Evolutionary conservation across 2,329 filamentous ascomycete genomes (phyloP), one percentile per base, ranked within the genome.

Genomic region (Fonsecaea nubica): DNA sequence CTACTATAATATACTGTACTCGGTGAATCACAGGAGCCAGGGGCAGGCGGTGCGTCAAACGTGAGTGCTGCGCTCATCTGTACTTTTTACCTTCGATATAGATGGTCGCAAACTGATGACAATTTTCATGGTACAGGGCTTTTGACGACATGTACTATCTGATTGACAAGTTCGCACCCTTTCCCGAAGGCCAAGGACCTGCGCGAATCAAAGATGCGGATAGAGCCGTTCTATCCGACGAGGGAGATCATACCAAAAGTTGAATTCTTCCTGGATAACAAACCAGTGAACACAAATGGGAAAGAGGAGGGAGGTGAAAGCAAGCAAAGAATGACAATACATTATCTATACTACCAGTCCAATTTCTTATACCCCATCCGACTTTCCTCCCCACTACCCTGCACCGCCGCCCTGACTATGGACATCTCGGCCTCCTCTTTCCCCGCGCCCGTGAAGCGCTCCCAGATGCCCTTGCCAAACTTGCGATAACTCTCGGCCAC

Each of bases 131-230:
- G 10, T 58, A n/a, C 21, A 74, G 72, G 53, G 72, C 72, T 12
- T 75, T 71, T 40, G 65, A 74, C 59, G 71, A 74, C 53, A 71
- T 75, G 63, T 71, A 68, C 48, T 72, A 69, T 64, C 71, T 75
- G 33, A 62, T 73, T 42, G 72, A 74, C 52, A 74, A 74, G 40
- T 74, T 72, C 54, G 70, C 72, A 12, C 71, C 73, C 2, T 72
- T 74, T 58, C n/a, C 61, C 1, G 48, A 68, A n/a, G 64, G 65
- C 30, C 65, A 69, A 32, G 72, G 67, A 2, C 72, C 69, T 63
- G 61, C 61, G 15, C 66, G 63, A n/a, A 56, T 71, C 7, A 60
- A 15, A 32, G 58, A 65, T 52, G 33, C 42, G 30, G 68, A 71
- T 38, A 60, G 69, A 62, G 71, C 56, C 30, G 12, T 21, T 18